These are phyloP conservation scores for Chaetoscypha palmicola DNA, from an alignment of 2,329 filamentous ascomycete genomes.

Conservation along the genomic window DNA sequence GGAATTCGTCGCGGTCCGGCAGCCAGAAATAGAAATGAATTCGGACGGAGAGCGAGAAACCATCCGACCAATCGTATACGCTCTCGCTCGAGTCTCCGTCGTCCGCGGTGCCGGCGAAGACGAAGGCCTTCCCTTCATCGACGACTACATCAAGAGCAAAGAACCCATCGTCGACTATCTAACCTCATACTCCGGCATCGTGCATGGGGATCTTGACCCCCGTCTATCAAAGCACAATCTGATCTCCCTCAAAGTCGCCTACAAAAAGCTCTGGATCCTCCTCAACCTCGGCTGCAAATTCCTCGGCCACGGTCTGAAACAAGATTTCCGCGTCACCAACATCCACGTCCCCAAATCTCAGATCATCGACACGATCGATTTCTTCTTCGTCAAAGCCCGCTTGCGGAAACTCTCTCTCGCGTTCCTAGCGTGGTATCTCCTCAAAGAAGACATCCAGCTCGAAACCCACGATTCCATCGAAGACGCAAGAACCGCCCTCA, in stretches of 20 bases:
- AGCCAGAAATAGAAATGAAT: constrained; percentile 93
- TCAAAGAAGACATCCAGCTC: constrained; percentile 90
- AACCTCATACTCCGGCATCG: constrained; percentile 89
- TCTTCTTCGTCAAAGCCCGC: constrained; percentile 77
- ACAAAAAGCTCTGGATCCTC: constrained; percentile 97
- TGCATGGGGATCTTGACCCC: constrained; percentile 74
- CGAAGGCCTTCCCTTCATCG: constrained; percentile 84
- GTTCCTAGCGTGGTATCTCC: constrained; percentile 83
- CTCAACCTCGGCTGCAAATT: constrained; percentile 92
- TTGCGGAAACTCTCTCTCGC: constrained; percentile 84
- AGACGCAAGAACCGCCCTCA: constrained; percentile 84
- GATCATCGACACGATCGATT: constrained; percentile 87
- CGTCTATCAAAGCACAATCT: constrained; percentile 73
- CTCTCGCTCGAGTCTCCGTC: constrained; percentile 87
- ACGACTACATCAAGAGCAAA: constrained; percentile 90
- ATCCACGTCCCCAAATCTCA: constrained; percentile 88
- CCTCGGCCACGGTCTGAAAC: constrained; percentile 85
- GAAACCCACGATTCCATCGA: constrained; percentile 93
- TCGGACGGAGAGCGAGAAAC: constrained; percentile 89
- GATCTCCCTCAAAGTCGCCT: constrained; percentile 80
- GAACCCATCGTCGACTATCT: constrained; percentile 94
- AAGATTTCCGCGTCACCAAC: constrained; percentile 97
- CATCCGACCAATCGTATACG: constrained; percentile 83
- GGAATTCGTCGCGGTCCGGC: constrained; percentile 88
- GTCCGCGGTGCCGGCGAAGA: constrained; percentile 71